Percentiles rank a stretch among this genome's conserved stretches.
Evolutionary conservation across 495 filamentous ascomycete genomes (phyloP).

Genomic region (Penicillium steckii): DNA sequence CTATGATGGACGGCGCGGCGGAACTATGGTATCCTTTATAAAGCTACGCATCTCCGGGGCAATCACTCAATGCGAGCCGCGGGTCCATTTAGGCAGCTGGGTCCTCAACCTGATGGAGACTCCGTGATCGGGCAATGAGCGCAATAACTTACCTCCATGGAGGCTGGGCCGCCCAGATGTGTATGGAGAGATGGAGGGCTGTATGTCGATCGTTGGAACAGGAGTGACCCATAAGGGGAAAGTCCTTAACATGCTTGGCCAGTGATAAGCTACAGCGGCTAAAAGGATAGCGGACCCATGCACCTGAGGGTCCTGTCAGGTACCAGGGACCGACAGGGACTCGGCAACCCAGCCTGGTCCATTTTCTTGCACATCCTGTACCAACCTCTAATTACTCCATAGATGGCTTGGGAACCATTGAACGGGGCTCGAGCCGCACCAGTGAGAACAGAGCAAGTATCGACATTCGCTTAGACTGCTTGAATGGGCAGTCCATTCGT

Average conservation of each 20-base stretch:
- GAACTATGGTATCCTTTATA: constrained; percentile 12
- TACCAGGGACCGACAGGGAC: background rate
- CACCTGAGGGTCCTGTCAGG: constrained; percentile 5
- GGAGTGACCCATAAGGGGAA: constrained; percentile 1
- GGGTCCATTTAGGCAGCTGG: background rate
- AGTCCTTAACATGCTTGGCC: background rate
- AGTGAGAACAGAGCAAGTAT: constrained; percentile 12
- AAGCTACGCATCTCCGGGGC: background rate
- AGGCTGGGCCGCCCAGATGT: constrained; percentile 5
- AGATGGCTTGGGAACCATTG: constrained; percentile 6
- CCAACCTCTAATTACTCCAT: background rate
- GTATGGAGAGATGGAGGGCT: background rate
- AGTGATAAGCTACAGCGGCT: background rate
- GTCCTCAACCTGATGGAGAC: constrained; percentile 5
- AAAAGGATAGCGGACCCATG: background rate
- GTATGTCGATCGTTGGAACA: constrained; percentile 16
- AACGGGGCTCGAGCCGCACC: background rate
- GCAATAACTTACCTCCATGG: constrained; percentile 7
- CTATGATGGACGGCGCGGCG: background rate
- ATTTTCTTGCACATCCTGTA: constrained; percentile 5
- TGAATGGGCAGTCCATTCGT: constrained; percentile 1
- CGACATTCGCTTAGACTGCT: constrained; percentile 13
- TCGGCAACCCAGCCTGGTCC: constrained; percentile 10
- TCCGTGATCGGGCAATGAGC: constrained; percentile 19
- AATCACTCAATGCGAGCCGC: background rate